Percentiles rank a stretch among this genome's conserved stretches.
These are phyloP conservation scores for Nothophytophthora sp. DNA, from an alignment of 352 stramenopile genomes.

Conservation along the genomic window DNA sequence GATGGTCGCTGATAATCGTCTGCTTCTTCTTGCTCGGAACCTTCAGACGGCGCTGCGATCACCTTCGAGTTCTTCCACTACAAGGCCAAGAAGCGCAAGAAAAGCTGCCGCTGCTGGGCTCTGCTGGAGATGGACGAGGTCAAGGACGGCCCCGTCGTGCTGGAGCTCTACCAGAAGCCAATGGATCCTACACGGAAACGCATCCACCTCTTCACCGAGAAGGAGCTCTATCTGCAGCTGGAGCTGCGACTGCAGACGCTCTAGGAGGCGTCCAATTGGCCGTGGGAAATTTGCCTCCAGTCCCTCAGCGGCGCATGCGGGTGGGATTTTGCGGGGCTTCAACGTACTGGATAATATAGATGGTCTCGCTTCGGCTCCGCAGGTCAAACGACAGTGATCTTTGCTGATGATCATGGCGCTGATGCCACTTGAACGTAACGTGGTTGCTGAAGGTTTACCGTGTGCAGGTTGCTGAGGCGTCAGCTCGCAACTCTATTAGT, in stretches of 20 bases:
- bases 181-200: conserved; percentile 67
- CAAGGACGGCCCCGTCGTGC: conserved; percentile 26
- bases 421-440: neutral
- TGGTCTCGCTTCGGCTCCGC: no score
- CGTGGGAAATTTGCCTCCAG: no score
- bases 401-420: neutral
- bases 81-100: conserved; percentile 78
- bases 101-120: conserved; percentile 75
- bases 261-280: conserved; percentile 1
- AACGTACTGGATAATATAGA: no score
- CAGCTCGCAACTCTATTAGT: no score
- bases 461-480: no score
- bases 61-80: conserved; percentile 81
- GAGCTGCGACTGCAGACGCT: conserved; percentile 30
- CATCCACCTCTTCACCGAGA: conserved; percentile 75
- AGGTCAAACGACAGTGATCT: neutral
- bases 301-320: no score
- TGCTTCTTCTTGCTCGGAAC: neutral
- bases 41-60: conserved; percentile 51
- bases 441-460: no score
- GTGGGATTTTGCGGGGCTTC: no score
- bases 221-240: conserved; percentile 70
- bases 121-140: conserved; percentile 77
- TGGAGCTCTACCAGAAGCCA: conserved; percentile 74
- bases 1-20: neutral